Conservation (phyloP, 805 yeast species). For the Hanseniaspora pseudoguilliermondii region DNA sequence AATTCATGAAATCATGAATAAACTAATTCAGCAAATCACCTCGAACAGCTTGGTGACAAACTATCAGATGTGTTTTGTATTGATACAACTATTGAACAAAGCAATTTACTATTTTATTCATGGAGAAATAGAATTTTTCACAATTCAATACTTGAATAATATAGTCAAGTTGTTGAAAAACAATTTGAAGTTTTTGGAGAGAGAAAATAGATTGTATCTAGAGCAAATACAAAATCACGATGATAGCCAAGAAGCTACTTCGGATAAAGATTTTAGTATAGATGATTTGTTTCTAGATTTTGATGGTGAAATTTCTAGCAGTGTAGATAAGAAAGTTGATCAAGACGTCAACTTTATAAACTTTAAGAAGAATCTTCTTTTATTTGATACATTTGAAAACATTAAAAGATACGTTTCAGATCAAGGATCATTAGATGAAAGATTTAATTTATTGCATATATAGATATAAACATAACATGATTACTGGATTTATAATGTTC, state of each 20-base stretch:
- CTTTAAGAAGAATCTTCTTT: conserved; percentile 21
- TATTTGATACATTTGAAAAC: conserved; percentile 49
- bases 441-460: conserved; percentile 36
- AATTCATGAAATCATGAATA: conserved; percentile 8
- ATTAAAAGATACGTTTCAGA: conserved; percentile 53
- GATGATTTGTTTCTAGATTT: not conserved
- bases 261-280: not conserved
- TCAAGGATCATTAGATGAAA: conserved; percentile 57
- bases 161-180: conserved; percentile 69
- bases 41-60: conserved; percentile 5
- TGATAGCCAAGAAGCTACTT: not conserved
- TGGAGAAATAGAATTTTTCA: conserved; percentile 54
- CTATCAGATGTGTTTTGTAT: conserved; percentile 42
- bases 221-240: not conserved
- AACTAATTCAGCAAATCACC: not conserved
- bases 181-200: conserved; percentile 31
- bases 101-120: conserved; percentile 76
- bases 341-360: conserved; percentile 24
- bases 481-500: too few species aligned
- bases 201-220: conserved; percentile 29
- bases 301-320: not conserved
- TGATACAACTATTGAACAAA: conserved; percentile 78
- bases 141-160: conserved; percentile 68
- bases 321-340: not conserved
- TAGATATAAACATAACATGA: not conserved